Conservation (phyloP, 805 yeast genomes). For the Metschnikowia lachancei region DNA sequence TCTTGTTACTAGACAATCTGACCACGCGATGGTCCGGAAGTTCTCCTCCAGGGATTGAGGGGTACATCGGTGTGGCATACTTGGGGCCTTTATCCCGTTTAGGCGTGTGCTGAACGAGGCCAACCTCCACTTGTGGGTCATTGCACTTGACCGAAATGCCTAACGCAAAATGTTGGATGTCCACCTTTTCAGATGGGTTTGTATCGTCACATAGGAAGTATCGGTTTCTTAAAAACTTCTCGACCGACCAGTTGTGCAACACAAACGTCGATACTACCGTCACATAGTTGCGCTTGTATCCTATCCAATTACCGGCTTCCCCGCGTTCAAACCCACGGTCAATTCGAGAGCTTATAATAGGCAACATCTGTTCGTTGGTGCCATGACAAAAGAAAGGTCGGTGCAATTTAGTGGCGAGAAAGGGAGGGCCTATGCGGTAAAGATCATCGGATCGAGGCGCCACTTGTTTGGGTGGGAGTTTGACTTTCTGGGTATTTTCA, state of each 20-base stretch:
- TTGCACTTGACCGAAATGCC: constrained; percentile 53
- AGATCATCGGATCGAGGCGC: constrained; percentile 66
- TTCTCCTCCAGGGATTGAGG: constrained; percentile 52
- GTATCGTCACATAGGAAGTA: constrained; percentile 1
- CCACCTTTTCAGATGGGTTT: not conserved
- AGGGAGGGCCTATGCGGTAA: constrained; percentile 60
- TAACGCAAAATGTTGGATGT: constrained; percentile 23
- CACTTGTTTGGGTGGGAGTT: constrained; percentile 19
- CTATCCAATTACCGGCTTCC: constrained; percentile 48
- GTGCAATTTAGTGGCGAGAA: constrained; percentile 8
- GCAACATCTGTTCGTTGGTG: constrained; percentile 4
- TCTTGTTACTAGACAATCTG: constrained; percentile 57
- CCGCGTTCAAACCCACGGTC: constrained; percentile 26
- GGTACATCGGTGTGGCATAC: constrained; percentile 55
- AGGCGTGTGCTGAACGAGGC: constrained; percentile 65
- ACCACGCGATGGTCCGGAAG: constrained; percentile 59
- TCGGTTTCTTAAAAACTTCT: constrained; percentile 33
- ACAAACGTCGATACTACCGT: constrained; percentile 56
- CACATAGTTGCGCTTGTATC: constrained; percentile 66
- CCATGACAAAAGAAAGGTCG: constrained; percentile 2
- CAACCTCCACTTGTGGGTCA: constrained; percentile 42
- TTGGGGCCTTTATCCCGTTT: constrained; percentile 74
- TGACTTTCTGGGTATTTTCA: too few relatives aligned
- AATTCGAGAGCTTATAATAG: constrained; percentile 20
- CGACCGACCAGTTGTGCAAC: constrained; percentile 21